Evolutionary conservation across 2,329 filamentous ascomycete species (phyloP).

Genomic region (Colletotrichum sublineola): DNA sequence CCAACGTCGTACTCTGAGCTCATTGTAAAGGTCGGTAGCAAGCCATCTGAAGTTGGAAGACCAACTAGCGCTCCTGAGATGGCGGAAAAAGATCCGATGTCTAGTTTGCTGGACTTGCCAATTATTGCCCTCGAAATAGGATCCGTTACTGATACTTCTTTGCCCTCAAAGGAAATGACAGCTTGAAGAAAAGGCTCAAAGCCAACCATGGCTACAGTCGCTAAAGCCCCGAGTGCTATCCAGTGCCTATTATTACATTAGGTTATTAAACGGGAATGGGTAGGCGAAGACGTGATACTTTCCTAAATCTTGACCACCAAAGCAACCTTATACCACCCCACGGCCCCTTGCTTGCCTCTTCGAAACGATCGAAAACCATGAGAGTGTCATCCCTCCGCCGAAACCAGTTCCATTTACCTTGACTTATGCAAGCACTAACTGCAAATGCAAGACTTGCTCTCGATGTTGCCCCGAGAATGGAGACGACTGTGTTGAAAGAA

Average conservation of each 20-base stretch:
- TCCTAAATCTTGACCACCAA: slow-evolving; percentile 8
- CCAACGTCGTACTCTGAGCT: slow-evolving; percentile 2
- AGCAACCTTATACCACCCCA: slow-evolving; percentile 10
- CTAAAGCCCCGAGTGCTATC: background rate
- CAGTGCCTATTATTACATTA: background rate
- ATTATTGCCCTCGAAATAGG: background rate
- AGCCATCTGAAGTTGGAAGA: no score
- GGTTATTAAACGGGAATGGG: background rate
- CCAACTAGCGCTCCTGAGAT: no score
- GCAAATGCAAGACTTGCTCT: slow-evolving; percentile 1
- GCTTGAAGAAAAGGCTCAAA: slow-evolving; percentile 16
- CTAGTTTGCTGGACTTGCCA: background rate
- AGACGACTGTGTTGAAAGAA: slow-evolving; percentile 12
- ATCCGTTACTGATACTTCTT: background rate
- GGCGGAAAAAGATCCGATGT: background rate
- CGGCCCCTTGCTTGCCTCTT: slow-evolving; percentile 19
- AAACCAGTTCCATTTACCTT: slow-evolving; percentile 27
- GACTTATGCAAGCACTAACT: slow-evolving; percentile 12
- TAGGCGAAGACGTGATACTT: background rate
- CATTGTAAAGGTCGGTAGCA: no score
- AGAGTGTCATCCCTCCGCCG: background rate
- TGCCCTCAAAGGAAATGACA: background rate
- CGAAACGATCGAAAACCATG: slow-evolving; percentile 5
- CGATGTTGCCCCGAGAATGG: background rate
- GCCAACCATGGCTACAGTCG: background rate